Conservation (phyloP, 768 basidiomycete genomes). For the Lactarius deliciosus region DNA sequence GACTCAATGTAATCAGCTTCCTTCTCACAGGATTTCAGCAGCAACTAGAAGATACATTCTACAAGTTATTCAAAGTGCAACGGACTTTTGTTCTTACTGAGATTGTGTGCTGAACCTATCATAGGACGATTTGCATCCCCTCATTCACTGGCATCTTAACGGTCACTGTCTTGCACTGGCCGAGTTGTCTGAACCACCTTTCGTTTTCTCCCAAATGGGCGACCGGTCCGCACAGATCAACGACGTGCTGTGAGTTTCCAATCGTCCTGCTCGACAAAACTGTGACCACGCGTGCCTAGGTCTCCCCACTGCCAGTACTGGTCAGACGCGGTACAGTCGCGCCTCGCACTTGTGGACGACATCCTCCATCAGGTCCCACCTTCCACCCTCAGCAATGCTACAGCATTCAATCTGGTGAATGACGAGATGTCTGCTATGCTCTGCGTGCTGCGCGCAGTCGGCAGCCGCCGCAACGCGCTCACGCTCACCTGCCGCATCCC, state of each 20-base stretch:
- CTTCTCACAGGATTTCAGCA: not conserved
- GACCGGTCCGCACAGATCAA: conserved; percentile 1
- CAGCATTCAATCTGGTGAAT: conserved; percentile 14
- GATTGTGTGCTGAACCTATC: not conserved
- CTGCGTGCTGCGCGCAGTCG: conserved; percentile 14
- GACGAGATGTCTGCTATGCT: conserved; percentile 22
- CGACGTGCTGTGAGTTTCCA: conserved; percentile 18
- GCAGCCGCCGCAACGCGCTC: conserved; percentile 22
- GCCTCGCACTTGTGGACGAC: conserved; percentile 18
- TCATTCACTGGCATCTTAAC: not conserved
- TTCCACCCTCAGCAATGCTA: conserved; percentile 7
- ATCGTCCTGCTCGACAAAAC: not conserved
- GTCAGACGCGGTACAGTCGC: conserved; percentile 21
- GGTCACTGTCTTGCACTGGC: not conserved
- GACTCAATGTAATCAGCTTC: not conserved
- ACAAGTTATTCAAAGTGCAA: not conserved
- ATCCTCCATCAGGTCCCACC: conserved; percentile 17
- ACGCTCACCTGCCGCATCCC: conserved; percentile 23
- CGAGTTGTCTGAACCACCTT: not conserved
- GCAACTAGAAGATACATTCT: not conserved
- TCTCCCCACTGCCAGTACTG: conserved; percentile 17
- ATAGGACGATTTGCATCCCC: not conserved
- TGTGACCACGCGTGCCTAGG: not conserved
- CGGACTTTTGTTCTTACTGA: not conserved
- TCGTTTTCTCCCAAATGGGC: conserved; percentile 2